Evolutionary conservation across 345 rosid species (phyloP).

Genomic region (Crucihimalaya himalaica): DNA sequence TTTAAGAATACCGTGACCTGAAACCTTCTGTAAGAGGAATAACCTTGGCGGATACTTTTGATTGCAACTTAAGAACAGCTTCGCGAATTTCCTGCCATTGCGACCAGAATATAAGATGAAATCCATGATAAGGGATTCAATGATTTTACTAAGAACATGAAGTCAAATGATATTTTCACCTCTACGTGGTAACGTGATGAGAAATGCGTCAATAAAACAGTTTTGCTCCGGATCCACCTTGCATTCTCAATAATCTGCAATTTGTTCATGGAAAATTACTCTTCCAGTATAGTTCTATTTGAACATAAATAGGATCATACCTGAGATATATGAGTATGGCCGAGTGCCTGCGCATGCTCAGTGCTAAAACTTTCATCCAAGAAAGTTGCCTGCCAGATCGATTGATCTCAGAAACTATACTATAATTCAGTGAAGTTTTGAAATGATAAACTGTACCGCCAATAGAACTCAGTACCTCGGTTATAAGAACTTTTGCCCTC

Average conservation of each 20-base stretch:
- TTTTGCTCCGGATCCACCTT: constrained; percentile 83
- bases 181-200: constrained; percentile 85
- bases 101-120: background rate
- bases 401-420: constrained; percentile 18
- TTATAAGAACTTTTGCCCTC: constrained; percentile 89
- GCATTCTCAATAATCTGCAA: constrained; percentile 82
- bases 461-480: constrained; percentile 57
- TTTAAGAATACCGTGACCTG: constrained; percentile 59
- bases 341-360: constrained; percentile 79
- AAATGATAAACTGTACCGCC: background rate
- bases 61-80: constrained; percentile 74
- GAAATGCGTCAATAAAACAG: constrained; percentile 81
- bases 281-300: constrained; percentile 10
- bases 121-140: background rate
- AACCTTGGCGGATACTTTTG: constrained; percentile 83
- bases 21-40: constrained; percentile 90
- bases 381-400: constrained; percentile 78
- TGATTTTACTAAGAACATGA: background rate
- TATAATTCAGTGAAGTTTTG: background rate
- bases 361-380: constrained; percentile 67
- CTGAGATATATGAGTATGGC: constrained; percentile 87
- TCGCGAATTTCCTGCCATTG: constrained; percentile 72
- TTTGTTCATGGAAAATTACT: background rate
- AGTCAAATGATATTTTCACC: constrained; percentile 48
- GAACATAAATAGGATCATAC: constrained; percentile 42